Percentiles rank a stretch among this genome's conserved stretches.
phyloP scores from a whole-genome alignment of 177 flowering plant species.

The Vitis hybrid region DNA sequence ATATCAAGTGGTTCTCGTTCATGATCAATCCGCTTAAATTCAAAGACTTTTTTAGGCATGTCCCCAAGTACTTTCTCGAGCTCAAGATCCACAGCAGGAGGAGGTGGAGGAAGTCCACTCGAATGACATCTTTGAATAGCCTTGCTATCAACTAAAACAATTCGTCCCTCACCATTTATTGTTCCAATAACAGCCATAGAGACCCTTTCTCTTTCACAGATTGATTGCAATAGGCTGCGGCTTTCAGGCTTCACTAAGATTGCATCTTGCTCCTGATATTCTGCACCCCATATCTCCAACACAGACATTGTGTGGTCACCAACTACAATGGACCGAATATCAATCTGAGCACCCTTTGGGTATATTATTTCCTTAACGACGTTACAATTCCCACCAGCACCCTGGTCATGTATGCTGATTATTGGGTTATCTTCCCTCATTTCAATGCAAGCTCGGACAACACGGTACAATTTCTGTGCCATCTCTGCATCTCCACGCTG shows the following conservation, averaged over 20 bases:
- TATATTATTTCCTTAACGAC: constrained; percentile 94
- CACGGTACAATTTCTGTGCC: constrained; percentile 95
- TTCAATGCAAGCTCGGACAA: constrained; percentile 85
- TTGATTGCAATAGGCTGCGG: constrained; percentile 49
- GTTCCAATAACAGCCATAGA: constrained; percentile 88
- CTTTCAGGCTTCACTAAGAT: constrained; percentile 83
- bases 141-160: constrained; percentile 61
- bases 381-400: constrained; percentile 96
- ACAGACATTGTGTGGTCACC: constrained; percentile 94
- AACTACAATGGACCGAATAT: constrained; percentile 76
- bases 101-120: constrained; percentile 66
- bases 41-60: constrained; percentile 89
- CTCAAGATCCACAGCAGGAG: constrained; percentile 88
- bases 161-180: constrained; percentile 75
- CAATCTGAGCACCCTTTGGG: constrained; percentile 89
- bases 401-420: constrained; percentile 93
- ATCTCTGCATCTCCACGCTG: constrained; percentile 97
- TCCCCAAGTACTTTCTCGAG: constrained; percentile 89
- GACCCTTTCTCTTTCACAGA: constrained; percentile 83
- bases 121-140: constrained; percentile 43
- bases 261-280: constrained; percentile 96
- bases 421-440: constrained; percentile 89
- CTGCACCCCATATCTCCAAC: constrained; percentile 96
- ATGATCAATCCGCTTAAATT: constrained; percentile 49
- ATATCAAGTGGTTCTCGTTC: constrained; percentile 69